Base-by-base conservation (phyloP, 106 monocot genomes). In the Gastrodia elata region DNA sequence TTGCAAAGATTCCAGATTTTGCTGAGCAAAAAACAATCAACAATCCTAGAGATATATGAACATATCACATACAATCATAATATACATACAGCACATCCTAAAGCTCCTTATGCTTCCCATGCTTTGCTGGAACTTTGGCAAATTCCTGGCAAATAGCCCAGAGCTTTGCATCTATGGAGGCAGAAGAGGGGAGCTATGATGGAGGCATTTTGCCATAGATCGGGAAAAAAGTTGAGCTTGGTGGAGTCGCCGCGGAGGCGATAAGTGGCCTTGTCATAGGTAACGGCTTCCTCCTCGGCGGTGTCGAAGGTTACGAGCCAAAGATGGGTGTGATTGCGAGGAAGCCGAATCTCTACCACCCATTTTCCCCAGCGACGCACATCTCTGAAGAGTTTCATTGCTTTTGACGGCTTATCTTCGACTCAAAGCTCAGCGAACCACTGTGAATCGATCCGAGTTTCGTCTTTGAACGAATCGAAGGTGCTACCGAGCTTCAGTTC, bases 301-400 rank as follows among this genome's bases (percentile, higher is more conserved):
- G 89, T 84, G 79, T 89, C 89, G 37, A 89, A 89, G 36, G 89
- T 89, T 11, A 86, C 89, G 16, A 89, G 86, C 89, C 89, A 89
- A 22, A 89, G 83, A 13, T 86, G 75, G 8, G 86, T 89, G 15
- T 86, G 75, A 74, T 83, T 86, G 68, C 65, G 81, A 10, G 89
- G 89, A 1, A 89, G 89, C 1, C 89, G 79, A 71, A 89, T 89
- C 81, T 89, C 89, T 0, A 86, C 89, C 5, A 89, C 89, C 89
- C 89, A 89, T 72, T 89, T 89, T 5, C 89, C 89, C 89, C 89
- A 89, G 75, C 86, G 89, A 38, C 89, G 82, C 55, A 90, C 90
- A 27, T 87, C 90, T 39, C 90, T 77, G 77, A 86, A 87, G 30
- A 90, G 84, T 82, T 90, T 90, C 36, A 68, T 25, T 1, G 86